Base-by-base conservation (phyloP, 2,329 filamentous ascomycete genomes). In the Clonostachys rosea region DNA sequence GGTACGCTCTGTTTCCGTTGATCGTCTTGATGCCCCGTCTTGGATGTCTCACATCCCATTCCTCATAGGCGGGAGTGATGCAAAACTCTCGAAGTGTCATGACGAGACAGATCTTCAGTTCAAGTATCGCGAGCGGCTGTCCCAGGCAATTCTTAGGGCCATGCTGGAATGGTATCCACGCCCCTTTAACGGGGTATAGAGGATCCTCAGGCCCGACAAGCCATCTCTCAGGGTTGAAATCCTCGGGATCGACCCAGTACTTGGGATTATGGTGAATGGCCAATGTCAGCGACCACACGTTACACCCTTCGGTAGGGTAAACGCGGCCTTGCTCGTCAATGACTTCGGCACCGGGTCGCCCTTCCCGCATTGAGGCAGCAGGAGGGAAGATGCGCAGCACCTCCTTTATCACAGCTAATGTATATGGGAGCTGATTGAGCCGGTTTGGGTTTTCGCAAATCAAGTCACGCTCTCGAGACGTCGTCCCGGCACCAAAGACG, bases 121-220 rank as follows among this genome's bases (percentile, higher is more conserved):
- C 78, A 14, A 78, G 62, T 60, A 74, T 70, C 1, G 73, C 78
- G 41, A 82, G 63, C 51, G 76, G 73, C 57, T 81, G 75, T 2
- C 78, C 79, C n/a, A 82, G 70, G 52, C 79, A 83, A 30, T 69
- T 73, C 13, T 78, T 58, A 3, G 69, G 69, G 0, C 78, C 78
- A 43, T 73, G 66, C 52, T 76, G 73, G 54, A 82, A 83, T 0
- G 76, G 69, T 14, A 78, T 65, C 66, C 69, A 82, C 2, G 75
- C 72, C 47, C 71, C 68, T 43, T 46, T 49, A n/a, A 39, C 24
- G 11, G 43, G 43, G 36, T 49, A 36, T 16, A 49, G 48, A 52
- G 58, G 53, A 46, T 68, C 53, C 40, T 49, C 50, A 34, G 55
- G 50, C 18, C 51, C 53, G 14, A 58, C 53, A 9, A 71, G 57